Percentiles rank a stretch among this genome's conserved stretches.
These are phyloP conservation scores for Acer saccharum DNA, from an alignment of 345 rosid genomes.

Conservation along the genomic window DNA sequence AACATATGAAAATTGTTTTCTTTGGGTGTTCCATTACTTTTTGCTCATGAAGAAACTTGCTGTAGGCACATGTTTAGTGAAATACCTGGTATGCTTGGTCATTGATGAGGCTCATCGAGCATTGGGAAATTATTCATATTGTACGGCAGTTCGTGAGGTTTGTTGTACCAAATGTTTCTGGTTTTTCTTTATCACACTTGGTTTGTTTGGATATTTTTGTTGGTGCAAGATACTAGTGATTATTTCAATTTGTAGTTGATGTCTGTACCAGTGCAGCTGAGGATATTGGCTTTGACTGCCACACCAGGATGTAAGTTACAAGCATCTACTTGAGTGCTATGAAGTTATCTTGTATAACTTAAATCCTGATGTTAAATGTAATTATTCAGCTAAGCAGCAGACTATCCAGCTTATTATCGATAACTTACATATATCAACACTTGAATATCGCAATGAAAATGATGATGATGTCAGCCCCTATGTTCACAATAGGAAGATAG, in stretches of 20 bases:
- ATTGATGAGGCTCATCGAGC: slow-evolving; percentile 99
- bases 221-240: slow-evolving; percentile 32
- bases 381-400: slow-evolving; percentile 74
- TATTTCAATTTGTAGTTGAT: slow-evolving; percentile 57
- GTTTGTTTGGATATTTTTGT: slow-evolving; percentile 14
- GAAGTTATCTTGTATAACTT: not conserved
- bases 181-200: slow-evolving; percentile 9
- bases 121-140: slow-evolving; percentile 83
- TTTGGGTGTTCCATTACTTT: slow-evolving; percentile 15
- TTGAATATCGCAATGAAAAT: slow-evolving; percentile 85
- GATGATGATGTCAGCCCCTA: slow-evolving; percentile 81
- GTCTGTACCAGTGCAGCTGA: slow-evolving; percentile 69
- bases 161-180: slow-evolving; percentile 22
- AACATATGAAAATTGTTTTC: not conserved
- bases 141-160: slow-evolving; percentile 91
- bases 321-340: slow-evolving; percentile 5
- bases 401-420: slow-evolving; percentile 79
- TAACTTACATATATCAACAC: slow-evolving; percentile 79
- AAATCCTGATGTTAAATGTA: slow-evolving; percentile 18
- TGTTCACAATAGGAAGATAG: slow-evolving; percentile 78
- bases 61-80: slow-evolving; percentile 81
- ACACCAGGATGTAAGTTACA: slow-evolving; percentile 93
- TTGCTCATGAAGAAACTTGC: slow-evolving; percentile 21
- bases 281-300: slow-evolving; percentile 91
- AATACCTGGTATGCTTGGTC: slow-evolving; percentile 79